phyloP scores from a whole-genome alignment of 176 grass and related monocot genomes.

The Zoysia pacifica region DNA sequence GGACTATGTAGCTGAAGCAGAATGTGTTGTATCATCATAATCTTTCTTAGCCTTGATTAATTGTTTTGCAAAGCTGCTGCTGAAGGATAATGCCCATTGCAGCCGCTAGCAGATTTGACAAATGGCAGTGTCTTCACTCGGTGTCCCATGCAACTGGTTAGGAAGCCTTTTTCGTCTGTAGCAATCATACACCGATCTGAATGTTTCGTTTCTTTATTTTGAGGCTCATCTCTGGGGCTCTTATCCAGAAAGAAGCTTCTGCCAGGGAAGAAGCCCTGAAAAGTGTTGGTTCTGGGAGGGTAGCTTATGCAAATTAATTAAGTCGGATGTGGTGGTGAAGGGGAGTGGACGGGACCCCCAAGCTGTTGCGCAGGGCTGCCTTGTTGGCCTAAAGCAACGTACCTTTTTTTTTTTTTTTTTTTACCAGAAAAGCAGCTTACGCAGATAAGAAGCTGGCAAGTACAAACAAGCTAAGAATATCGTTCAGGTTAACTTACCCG shows the following conservation, averaged over 20 bases:
- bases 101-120: constrained; percentile 87
- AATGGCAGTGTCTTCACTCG: constrained; percentile 74
- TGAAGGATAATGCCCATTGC: background rate
- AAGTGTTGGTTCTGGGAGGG: constrained; percentile 55
- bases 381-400: too few species aligned
- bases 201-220: background rate
- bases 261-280: constrained; percentile 78
- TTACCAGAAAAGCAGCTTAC: too few species aligned
- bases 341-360: constrained; percentile 70
- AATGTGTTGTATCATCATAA: constrained; percentile 38
- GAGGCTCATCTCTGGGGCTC: background rate
- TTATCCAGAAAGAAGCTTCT: constrained; percentile 67
- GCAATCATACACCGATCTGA: background rate
- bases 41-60: background rate
- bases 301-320: constrained; percentile 56
- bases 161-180: constrained; percentile 9
- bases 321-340: constrained; percentile 89
- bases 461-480: too few species aligned
- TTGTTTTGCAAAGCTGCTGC: background rate
- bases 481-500: too few species aligned
- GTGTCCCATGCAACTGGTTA: constrained; percentile 68
- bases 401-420: too few species aligned
- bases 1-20: constrained; percentile 72
- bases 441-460: too few species aligned
- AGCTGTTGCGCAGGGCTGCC: background rate